Evolutionary conservation across 148 eudicot genomes (phyloP), one percentile per base, ranked within the genome.

Genomic region (Camellia granthamiana): DNA sequence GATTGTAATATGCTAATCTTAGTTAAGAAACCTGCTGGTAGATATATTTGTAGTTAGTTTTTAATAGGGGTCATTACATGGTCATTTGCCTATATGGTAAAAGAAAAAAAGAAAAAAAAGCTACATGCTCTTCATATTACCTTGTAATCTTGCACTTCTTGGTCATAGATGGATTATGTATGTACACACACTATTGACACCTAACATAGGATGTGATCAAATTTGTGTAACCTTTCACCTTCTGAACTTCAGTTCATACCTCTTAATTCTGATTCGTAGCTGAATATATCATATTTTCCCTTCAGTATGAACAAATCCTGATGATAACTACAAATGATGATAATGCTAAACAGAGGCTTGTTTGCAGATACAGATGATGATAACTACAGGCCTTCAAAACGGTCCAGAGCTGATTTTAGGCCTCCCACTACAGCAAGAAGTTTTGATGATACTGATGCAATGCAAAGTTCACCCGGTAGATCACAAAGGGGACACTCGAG

Each of bases 391-490:
- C 99, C 99, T 78, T 82, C 93, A 1, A 95, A 92, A 82, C 89
- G 97, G 83, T 77, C 91, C 43, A 85, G 97, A 86, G 92, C 91
- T 64, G 88, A 81, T 77, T 81, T 78, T 70, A 89, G 89, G 46
- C 88, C 90, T 81, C 86, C 94, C 59, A 49, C 59, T 68, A 76
- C 83, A 16, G 90, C 87, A 64, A 85, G 90, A 69, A 87, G 82
- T 77, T 74, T 82, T 67, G 97, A 93, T 75, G 97, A 93, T 75
- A 85, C 92, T 69, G 98, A 94, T 84, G 89, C 89, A 21, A 92
- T 92, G 74, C 97, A 88, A 69, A 94, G 98, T 84, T 91, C 98
- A 66, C 98, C 95, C 21, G 98, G 94, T 79, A 86, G 95, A 86
- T 89, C 97, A 72, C 94, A 88, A 47, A 81, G 84, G 38, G 97